Evolutionary conservation across 768 basidiomycete species (phyloP).

Genomic region (Xerocomellus chrysenteron): DNA sequence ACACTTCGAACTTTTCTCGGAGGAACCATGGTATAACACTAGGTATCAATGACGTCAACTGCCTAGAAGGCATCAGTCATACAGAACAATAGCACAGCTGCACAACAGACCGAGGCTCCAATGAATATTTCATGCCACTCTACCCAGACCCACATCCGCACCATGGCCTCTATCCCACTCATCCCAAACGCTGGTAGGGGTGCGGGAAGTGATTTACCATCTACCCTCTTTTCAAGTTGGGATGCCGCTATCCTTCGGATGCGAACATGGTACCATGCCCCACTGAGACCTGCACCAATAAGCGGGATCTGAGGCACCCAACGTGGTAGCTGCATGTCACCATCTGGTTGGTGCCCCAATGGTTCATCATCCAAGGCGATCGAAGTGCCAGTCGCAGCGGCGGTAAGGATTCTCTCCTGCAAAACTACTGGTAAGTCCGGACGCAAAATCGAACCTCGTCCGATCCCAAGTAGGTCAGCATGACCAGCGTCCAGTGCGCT

Average conservation of each 20-base stretch:
- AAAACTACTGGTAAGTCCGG: conserved; percentile 57
- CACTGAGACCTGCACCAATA: conserved; percentile 59
- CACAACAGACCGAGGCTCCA: neutral
- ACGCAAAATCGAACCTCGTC: conserved; percentile 58
- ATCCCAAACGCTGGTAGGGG: conserved; percentile 26
- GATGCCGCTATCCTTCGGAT: conserved; percentile 50
- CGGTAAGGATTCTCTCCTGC: conserved; percentile 14
- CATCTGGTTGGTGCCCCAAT: conserved; percentile 41
- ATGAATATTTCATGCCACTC: conserved; percentile 8
- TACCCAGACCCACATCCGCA: conserved; percentile 51
- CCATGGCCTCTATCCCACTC: conserved; percentile 37
- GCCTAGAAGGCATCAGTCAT: neutral
- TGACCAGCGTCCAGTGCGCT: conserved; percentile 52
- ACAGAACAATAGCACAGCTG: neutral
- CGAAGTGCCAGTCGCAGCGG: conserved; percentile 5
- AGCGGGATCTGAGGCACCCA: conserved; percentile 51
- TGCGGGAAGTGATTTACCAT: neutral
- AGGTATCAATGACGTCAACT: conserved; percentile 3
- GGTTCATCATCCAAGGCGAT: conserved; percentile 27
- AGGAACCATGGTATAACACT: conserved; percentile 12
- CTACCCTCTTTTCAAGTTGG: neutral
- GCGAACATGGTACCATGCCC: conserved; percentile 67
- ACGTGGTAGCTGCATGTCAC: conserved; percentile 17
- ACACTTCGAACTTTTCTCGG: no score
- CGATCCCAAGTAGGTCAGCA: conserved; percentile 77